phyloP scores from a whole-genome alignment of 108 stramenopile genomes.

The Parietichytrium sp. region DNA sequence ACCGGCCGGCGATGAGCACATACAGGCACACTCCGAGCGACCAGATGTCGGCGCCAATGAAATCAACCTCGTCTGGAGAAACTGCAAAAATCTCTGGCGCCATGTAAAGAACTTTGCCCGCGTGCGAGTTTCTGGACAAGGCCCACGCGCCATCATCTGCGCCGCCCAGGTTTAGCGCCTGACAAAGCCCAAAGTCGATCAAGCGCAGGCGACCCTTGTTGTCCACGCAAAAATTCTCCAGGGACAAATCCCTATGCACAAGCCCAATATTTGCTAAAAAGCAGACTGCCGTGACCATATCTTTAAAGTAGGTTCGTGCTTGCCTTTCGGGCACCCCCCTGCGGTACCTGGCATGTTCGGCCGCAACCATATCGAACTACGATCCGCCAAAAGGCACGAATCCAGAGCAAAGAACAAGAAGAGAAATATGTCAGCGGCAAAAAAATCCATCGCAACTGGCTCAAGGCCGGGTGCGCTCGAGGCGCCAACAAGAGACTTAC shows the following conservation, averaged over 20 bases:
- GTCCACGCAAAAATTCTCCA: conserved; percentile 9
- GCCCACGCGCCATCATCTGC: background rate
- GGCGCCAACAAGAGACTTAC: too few species aligned
- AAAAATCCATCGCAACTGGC: too few species aligned
- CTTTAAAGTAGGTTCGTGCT: too few species aligned
- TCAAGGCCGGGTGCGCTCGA: too few species aligned
- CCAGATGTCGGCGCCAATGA: background rate
- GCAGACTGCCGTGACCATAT: background rate
- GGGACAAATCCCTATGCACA: conserved; percentile 18
- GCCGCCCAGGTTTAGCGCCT: background rate
- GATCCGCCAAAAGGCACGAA: too few species aligned
- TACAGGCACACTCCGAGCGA: background rate
- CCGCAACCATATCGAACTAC: too few species aligned
- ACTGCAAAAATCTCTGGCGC: background rate
- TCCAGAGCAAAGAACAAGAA: too few species aligned
- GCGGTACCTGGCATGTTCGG: too few species aligned
- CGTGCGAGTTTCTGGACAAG: background rate
- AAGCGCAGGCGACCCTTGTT: background rate
- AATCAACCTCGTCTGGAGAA: background rate
- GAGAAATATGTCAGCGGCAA: too few species aligned
- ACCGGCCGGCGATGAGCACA: background rate
- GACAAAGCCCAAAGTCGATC: conserved; percentile 8
- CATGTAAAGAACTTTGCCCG: background rate
- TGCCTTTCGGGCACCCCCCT: too few species aligned
- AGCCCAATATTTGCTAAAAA: background rate